Evolutionary conservation across 2,329 filamentous ascomycete genomes (phyloP).

Genomic region (Trichoderma brevicompactum): DNA sequence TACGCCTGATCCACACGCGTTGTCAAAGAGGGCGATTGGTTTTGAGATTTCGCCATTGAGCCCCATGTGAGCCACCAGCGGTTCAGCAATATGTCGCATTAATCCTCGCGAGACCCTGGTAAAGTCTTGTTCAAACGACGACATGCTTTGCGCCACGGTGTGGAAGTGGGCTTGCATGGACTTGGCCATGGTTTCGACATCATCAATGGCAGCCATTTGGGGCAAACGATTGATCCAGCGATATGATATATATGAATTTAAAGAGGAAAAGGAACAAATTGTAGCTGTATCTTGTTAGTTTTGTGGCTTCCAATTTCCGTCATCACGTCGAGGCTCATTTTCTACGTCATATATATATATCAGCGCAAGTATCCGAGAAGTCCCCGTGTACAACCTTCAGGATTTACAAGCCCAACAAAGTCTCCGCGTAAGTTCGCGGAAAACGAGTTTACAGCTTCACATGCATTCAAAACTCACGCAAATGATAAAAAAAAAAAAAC

Average conservation of each 20-base stretch:
- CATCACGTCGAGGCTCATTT: background rate
- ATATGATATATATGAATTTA: background rate
- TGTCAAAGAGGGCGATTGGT: constrained; percentile 53
- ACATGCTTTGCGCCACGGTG: constrained; percentile 3
- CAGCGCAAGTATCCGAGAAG: constrained; percentile 39
- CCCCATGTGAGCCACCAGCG: constrained; percentile 37
- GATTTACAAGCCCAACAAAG: background rate
- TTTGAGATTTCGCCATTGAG: constrained; percentile 30
- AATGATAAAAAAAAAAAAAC: background rate
- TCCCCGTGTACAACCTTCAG: constrained; percentile 14
- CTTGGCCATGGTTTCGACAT: constrained; percentile 17
- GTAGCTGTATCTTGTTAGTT: too few species aligned
- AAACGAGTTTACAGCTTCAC: background rate
- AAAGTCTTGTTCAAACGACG: constrained; percentile 22
- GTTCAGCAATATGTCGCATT: constrained; percentile 31
- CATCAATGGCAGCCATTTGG: constrained; percentile 19
- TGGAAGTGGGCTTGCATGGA: constrained; percentile 28
- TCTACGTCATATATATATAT: background rate
- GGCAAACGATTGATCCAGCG: background rate
- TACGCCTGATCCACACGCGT: constrained; percentile 58
- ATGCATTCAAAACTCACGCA: background rate
- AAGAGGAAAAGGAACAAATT: too few species aligned
- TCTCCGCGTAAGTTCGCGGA: background rate
- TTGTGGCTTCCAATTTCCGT: background rate
- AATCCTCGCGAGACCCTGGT: constrained; percentile 31